A percentile compares a stretch with the other conserved stretches of the same genome.
phyloP scores from a whole-genome alignment of 495 filamentous ascomycete genomes.

The Neurospora cerealis region DNA sequence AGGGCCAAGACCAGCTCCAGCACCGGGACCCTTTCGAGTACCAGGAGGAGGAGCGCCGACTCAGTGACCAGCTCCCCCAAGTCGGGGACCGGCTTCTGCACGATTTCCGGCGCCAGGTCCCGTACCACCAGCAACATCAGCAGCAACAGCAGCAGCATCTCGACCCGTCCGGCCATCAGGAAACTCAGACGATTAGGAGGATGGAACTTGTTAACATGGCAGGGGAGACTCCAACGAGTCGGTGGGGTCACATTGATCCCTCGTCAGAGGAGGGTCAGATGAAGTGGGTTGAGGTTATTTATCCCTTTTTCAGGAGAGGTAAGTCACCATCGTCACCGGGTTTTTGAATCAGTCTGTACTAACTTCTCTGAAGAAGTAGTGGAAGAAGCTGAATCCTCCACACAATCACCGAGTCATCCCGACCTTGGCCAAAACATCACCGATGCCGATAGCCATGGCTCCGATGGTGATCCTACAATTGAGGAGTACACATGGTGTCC shows the following conservation, averaged over 20 bases:
- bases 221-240: not conserved
- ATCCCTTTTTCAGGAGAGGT: not conserved
- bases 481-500: not conserved
- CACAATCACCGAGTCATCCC: not conserved
- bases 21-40: not conserved
- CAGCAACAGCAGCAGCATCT: not conserved
- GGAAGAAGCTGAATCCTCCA: not conserved
- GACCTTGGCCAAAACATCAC: not conserved
- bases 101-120: not conserved
- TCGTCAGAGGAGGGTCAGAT: not conserved
- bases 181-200: not conserved
- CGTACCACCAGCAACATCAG: not conserved
- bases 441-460: not conserved
- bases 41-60: not conserved
- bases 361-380: not conserved
- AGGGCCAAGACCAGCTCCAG: not conserved
- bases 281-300: not conserved
- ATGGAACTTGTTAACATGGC: too few relatives aligned
- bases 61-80: not conserved
- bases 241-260: not conserved
- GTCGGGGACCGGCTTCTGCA: not conserved
- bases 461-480: not conserved
- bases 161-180: not conserved
- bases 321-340: not conserved
- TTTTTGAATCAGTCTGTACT: not conserved